Conservation (phyloP, 2,329 filamentous ascomycete species). For the Fusarium penzigii region DNA sequence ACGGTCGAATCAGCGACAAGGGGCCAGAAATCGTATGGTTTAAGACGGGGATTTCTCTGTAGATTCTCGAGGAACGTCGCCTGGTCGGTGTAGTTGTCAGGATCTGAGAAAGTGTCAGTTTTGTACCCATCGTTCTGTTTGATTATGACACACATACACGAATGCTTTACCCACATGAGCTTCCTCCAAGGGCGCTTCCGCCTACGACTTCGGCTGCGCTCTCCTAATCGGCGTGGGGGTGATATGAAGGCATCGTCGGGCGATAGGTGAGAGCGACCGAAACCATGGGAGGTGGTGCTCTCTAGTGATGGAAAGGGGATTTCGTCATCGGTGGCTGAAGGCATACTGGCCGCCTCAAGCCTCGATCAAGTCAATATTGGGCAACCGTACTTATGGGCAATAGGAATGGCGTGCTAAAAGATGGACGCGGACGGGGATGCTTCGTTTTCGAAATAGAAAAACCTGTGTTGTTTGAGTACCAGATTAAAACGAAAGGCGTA, state of each 20-base stretch:
- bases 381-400: not conserved
- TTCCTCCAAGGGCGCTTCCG: slow-evolving; percentile 87
- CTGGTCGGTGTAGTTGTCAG: slow-evolving; percentile 98
- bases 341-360: slow-evolving; percentile 30
- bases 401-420: too few relatives aligned
- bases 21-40: slow-evolving; percentile 98
- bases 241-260: slow-evolving; percentile 83
- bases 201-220: slow-evolving; percentile 65
- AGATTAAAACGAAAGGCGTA: too few relatives aligned
- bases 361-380: not conserved
- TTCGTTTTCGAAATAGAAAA: too few relatives aligned
- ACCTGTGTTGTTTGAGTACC: too few relatives aligned
- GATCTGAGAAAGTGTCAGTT: slow-evolving; percentile 55
- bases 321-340: slow-evolving; percentile 42
- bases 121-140: not conserved
- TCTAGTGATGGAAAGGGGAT: slow-evolving; percentile 37
- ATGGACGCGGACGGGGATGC: too few relatives aligned
- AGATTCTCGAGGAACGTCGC: slow-evolving; percentile 95
- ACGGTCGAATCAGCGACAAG: slow-evolving; percentile 93
- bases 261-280: slow-evolving; percentile 69
- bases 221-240: slow-evolving; percentile 55
- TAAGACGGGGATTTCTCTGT: slow-evolving; percentile 88
- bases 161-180: slow-evolving; percentile 96
- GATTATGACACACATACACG: slow-evolving; percentile 58
- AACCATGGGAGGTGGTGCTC: slow-evolving; percentile 32